Percentiles rank a stretch among this genome's conserved stretches.
Conservation (phyloP, 148 eudicot species). For the Dysphania ambrosioides region DNA sequence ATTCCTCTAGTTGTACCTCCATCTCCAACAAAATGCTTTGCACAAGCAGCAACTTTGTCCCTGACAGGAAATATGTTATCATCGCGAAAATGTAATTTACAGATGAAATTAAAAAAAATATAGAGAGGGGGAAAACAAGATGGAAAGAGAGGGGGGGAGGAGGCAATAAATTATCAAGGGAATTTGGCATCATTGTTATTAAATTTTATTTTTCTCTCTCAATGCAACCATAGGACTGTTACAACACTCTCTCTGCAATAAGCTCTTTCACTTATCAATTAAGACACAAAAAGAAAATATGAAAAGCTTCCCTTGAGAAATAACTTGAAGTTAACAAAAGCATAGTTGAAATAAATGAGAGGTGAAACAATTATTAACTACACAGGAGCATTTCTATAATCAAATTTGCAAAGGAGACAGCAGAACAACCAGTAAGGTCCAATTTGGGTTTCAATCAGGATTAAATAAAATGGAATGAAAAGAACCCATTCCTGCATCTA, state of each 20-base stretch:
- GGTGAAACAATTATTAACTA: neutral
- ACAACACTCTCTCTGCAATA: neutral
- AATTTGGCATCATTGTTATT: neutral
- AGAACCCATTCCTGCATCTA: neutral
- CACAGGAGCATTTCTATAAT: too few species aligned
- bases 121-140: neutral
- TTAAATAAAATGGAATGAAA: too few species aligned
- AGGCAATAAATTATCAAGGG: neutral
- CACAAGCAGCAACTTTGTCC: slow-evolving; percentile 82
- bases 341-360: neutral
- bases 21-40: slow-evolving; percentile 89
- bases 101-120: neutral
- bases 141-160: neutral
- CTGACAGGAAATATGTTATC: slow-evolving; percentile 31
- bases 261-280: neutral
- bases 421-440: too few species aligned
- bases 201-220: neutral
- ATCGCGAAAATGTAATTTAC: neutral
- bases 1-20: slow-evolving; percentile 79
- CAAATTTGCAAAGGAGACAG: too few species aligned
- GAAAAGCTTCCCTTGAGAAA: neutral
- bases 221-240: neutral
- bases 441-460: too few species aligned
- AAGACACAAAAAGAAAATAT: neutral
- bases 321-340: neutral